Base-by-base conservation (phyloP, 768 basidiomycete genomes). In the Multifurca ochricompacta region DNA sequence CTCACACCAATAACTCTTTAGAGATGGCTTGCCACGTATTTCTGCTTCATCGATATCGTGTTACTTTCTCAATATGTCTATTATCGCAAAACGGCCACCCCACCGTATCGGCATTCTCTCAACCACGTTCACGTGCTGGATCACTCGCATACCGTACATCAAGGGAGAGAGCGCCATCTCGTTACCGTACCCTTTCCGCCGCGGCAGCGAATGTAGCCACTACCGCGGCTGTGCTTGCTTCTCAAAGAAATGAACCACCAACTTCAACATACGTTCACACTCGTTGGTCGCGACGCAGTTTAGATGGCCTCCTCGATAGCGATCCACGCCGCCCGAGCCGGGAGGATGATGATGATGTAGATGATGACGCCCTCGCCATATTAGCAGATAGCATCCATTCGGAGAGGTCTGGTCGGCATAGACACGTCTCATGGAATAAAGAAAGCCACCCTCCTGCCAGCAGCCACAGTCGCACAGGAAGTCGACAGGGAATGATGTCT, bases 21-120 rank as follows among this genome's bases (percentile, higher is more conserved):
- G 91, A 95, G 82, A 37, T 90, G 82, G 67, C 88, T 99, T 41
- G 95, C 96, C 3, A 76, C 77, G 0, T 99, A 99, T 68, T 99
- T 97, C 66, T 86, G 88, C 64, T 71, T 78, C 51, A 78, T 98
- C 47, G 96, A 99, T 68, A 71, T 81, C 46, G 72, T 76, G 28
- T 75, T 98, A 23, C 72, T 94, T 41, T 66, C 64, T 7, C 95
- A 99, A 67, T 98, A 84, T 71, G 72, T 83, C 64, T 88, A 95
- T 70, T 95, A 92, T 63, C 65, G 68, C 16, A 65, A 63, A 27
- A 58, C 67, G 2, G 65, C 68, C 30, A 73, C 71, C 48, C 68
- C 72, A 65, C 69, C 7, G 53, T 65, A 13, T 59, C 68, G 21
- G 66, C 61, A 7, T 69, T 74, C 48, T 61, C 66, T 18, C 74